These are phyloP conservation scores for Rhizopogon salebrosus DNA, from an alignment of 768 basidiomycete species.

Conservation along the genomic window DNA sequence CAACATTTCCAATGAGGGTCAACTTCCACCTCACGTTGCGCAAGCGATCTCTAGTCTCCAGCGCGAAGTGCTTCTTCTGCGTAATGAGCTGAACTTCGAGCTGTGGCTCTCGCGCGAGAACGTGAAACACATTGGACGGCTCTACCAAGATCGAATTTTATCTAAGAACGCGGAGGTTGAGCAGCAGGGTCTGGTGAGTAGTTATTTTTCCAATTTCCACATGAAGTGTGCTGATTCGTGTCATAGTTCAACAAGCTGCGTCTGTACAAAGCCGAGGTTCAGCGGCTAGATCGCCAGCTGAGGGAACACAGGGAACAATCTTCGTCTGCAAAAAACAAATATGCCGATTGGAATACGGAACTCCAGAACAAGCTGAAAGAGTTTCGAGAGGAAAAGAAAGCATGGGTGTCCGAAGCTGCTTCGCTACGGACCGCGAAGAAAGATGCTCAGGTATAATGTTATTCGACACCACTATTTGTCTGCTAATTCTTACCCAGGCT, in stretches of 20 bases:
- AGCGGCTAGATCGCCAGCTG: slow-evolving; percentile 61
- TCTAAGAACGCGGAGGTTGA: slow-evolving; percentile 76
- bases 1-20: slow-evolving; percentile 6
- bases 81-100: slow-evolving; percentile 83
- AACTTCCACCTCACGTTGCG: slow-evolving; percentile 45
- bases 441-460: slow-evolving; percentile 50
- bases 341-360: slow-evolving; percentile 79
- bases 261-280: slow-evolving; percentile 67
- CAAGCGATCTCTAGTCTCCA: slow-evolving; percentile 69
- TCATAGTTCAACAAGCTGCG: slow-evolving; percentile 76
- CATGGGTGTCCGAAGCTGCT: slow-evolving; percentile 68
- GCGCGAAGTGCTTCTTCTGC: slow-evolving; percentile 65
- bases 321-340: slow-evolving; percentile 67
- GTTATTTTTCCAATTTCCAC: neutral
- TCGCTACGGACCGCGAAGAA: slow-evolving; percentile 64
- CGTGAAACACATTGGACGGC: slow-evolving; percentile 72
- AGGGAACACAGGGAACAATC: slow-evolving; percentile 72
- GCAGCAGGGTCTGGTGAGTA: slow-evolving; percentile 70
- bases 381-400: slow-evolving; percentile 74
- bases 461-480: neutral
- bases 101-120: slow-evolving; percentile 80
- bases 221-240: slow-evolving; percentile 1
- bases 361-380: slow-evolving; percentile 73
- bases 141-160: slow-evolving; percentile 69
- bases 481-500: slow-evolving; percentile 36